Evolutionary conservation across 2,329 filamentous ascomycete genomes (phyloP), one percentile per base, ranked within the genome.

Genomic region (Tolypocladium amazonense): DNA sequence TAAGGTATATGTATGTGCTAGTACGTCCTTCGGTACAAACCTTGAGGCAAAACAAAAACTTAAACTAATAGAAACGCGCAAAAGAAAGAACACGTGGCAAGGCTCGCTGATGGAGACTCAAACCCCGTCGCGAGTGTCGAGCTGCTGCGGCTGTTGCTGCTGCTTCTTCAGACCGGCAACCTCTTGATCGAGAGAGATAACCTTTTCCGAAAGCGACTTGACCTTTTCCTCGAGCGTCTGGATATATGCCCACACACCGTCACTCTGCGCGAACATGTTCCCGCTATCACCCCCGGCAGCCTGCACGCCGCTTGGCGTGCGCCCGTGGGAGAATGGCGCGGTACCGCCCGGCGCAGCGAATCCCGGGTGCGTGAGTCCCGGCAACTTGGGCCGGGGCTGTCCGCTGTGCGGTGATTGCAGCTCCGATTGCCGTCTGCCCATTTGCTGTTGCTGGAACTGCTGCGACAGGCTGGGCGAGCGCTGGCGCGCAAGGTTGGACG

Each of bases 191-290:
- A 75, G 68, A 54, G 63, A 64, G 9, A 64, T 59, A 18, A 75
- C 68, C 60, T 70, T 73, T 11, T 76, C 73, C 2, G 69, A 67
- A 25, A 76, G 62, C 37, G 64, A 65, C 62, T 75, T 76, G 56
- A 76, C 67, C 62, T 73, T 75, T 15, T 84, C 81, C 68, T 93
- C 89, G 56, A 93, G 76, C 23, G 79, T 81, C 60, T 90, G 85
- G 39, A 92, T 83, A 67, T 91, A 91, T 4, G 80, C 76, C 87
- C 87, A 91, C 11, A 92, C 76, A 50, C 85, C 86, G 57, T 85
- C 83, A 23, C 77, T 77, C 23, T 80, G 75, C 58, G 84, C 77
- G 70, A 90, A 87, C 62, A 90, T 79, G 65, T 90, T 90, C 62
- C 83, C 83, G 64, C 83, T 84, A 67, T 83, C 86, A 56, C 80